phyloP scores from a whole-genome alignment of 2,329 filamentous ascomycete genomes.

The Fusarium dimerum region DNA sequence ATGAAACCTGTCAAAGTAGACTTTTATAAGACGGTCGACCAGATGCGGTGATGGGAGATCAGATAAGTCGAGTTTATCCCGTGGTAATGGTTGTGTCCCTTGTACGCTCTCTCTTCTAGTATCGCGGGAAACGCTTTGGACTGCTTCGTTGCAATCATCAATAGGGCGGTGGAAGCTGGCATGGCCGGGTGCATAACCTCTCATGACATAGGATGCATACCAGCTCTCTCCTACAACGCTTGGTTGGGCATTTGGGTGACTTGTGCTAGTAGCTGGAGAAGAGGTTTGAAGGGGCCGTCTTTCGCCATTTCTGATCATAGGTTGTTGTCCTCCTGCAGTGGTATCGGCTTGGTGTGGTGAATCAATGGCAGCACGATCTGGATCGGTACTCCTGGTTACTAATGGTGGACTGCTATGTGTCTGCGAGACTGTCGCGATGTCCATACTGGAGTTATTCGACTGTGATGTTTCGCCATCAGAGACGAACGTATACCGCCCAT shows the following conservation, averaged over 20 bases:
- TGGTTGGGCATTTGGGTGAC: background rate
- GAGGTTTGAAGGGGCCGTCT: background rate
- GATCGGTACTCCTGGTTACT: too few species aligned
- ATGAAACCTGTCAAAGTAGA: constrained; percentile 7
- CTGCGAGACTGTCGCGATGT: too few species aligned
- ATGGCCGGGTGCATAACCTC: background rate
- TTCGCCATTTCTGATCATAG: background rate
- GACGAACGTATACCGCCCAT: background rate
- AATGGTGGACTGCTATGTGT: too few species aligned
- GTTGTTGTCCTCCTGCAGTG: background rate
- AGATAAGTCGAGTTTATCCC: accelerated
- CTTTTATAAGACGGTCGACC: background rate
- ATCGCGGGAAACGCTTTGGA: background rate
- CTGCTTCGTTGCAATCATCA: background rate
- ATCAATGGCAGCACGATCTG: too few species aligned
- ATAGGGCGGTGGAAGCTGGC: background rate
- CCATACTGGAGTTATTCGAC: background rate
- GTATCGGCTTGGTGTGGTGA: too few species aligned
- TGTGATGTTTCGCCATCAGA: background rate
- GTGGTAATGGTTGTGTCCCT: background rate
- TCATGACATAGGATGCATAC: constrained; percentile 1
- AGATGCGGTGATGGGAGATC: background rate
- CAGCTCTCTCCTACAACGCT: background rate
- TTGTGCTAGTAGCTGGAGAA: background rate
- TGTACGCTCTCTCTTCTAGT: background rate